Base-by-base conservation (phyloP, 441 rosid species). In the Pelargonium citronellum region DNA sequence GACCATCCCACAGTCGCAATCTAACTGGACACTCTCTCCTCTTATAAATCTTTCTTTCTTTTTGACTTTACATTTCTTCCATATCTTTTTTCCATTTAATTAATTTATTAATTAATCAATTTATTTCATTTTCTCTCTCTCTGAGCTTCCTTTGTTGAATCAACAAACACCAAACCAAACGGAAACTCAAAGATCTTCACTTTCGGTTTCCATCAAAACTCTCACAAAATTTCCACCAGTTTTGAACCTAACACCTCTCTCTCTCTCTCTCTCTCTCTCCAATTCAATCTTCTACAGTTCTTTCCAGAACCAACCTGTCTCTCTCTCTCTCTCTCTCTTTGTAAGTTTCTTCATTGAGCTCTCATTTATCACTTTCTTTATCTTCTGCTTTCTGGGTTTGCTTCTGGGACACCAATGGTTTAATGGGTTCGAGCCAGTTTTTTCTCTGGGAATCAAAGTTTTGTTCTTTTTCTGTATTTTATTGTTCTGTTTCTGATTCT, bases 61-160 rank as follows among this genome's bases (percentile, higher is more conserved):
- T 77, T 79, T 79, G 78, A 78, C 82, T 79, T 82, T 76, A 15
- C 58, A 53, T 53, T 53, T 53, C 58, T 73, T 67, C 27, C 27
- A 47, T 47, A 11, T 1, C 11, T 47, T 11, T 11, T 7, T 46
- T 11, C 5, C 53, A 47, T 9, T 47, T 10, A 12, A 47, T 47
- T 47, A 47, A 5, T 46, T 71, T 53, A 68, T 71, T 80, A 69
- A 71, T 5, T 47, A 47, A 47, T 47, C 2, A 11, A 49, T 53
- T 53, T 70, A 78, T 72, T 78, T 74, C 64, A 63, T 68, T 75
- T 73, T 66, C 19, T 67, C 19, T 51, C 61, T 61, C 6, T 19
- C n/a, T 8, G 34, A 81, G 84, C 82, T 83, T 80, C 87, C 75
- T 73, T 74, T 81, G 82, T 84, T 79, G 86, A 80, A 81, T 70